A percentile compares a stretch with the other conserved stretches of the same genome.
phyloP scores from a whole-genome alignment of 768 basidiomycete genomes.

The Pisolithus orientalis region DNA sequence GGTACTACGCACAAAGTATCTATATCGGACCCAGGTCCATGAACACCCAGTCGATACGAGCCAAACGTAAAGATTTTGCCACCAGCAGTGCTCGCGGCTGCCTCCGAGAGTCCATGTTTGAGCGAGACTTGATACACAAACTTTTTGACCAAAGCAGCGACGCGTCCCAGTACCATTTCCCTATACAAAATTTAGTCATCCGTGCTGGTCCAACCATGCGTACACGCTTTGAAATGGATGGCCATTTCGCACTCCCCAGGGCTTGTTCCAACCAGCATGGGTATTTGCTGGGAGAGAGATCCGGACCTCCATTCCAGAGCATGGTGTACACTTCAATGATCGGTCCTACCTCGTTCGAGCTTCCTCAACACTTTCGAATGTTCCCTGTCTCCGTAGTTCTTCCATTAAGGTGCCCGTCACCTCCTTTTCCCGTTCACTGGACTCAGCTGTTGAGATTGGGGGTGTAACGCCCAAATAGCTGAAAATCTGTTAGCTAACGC shows the following conservation, averaged over 20 bases:
- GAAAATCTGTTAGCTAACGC: conserved; percentile 11
- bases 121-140: conserved; percentile 85
- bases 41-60: conserved; percentile 95
- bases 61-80: conserved; percentile 99
- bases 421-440: conserved; percentile 73
- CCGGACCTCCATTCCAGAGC: not conserved
- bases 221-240: not conserved
- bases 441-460: conserved; percentile 74
- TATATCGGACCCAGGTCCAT: conserved; percentile 93
- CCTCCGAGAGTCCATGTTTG: conserved; percentile 76
- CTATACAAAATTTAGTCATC: conserved; percentile 38
- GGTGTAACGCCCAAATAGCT: conserved; percentile 81
- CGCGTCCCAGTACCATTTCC: conserved; percentile 87
- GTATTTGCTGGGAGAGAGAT: not conserved
- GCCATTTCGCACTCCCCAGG: not conserved
- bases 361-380: conserved; percentile 88
- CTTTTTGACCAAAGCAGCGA: conserved; percentile 84
- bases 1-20: conserved; percentile 98
- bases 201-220: conserved; percentile 9
- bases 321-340: conserved; percentile 3
- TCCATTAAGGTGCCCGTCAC: conserved; percentile 84
- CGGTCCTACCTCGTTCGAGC: conserved; percentile 69
- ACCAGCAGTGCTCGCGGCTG: conserved; percentile 83
- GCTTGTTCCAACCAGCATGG: not conserved
- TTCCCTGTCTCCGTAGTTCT: conserved; percentile 78